Evolutionary conservation across 2,329 filamentous ascomycete genomes (phyloP).

Genomic region (Aspergillus carbonarius): DNA sequence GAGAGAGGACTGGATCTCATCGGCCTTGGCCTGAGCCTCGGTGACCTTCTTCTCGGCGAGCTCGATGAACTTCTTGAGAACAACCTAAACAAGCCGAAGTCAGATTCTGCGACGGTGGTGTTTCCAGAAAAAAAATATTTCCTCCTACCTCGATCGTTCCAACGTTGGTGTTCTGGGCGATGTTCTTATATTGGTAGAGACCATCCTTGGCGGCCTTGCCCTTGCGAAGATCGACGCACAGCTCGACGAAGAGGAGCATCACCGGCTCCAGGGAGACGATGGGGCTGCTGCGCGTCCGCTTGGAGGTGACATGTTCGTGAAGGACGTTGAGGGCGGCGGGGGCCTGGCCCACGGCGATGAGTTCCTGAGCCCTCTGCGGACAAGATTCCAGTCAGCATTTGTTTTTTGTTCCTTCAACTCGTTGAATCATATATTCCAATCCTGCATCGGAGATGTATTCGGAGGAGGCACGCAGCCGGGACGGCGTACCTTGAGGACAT

Average conservation of each 20-base stretch:
- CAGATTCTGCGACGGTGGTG: background rate
- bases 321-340: constrained; percentile 89
- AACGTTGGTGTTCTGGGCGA: constrained; percentile 97
- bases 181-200: constrained; percentile 99
- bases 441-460: background rate
- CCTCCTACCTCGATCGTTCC: constrained; percentile 82
- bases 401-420: background rate
- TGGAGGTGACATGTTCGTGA: constrained; percentile 98
- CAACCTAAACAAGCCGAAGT: constrained; percentile 56
- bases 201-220: constrained; percentile 98
- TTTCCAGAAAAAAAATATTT: background rate
- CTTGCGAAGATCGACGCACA: constrained; percentile 96
- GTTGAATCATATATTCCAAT: background rate
- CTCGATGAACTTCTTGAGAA: constrained; percentile 97
- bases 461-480: background rate
- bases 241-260: constrained; percentile 95
- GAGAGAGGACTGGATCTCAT: constrained; percentile 85
- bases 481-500: constrained; percentile 77
- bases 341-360: constrained; percentile 94
- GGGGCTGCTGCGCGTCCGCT: constrained; percentile 94
- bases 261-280: constrained; percentile 96
- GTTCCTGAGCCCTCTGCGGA: constrained; percentile 80
- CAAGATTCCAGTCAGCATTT: constrained; percentile 18
- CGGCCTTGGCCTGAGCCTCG: constrained; percentile 91
- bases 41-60: constrained; percentile 95